These are phyloP conservation scores for Leccinum barrowsii DNA, from an alignment of 768 basidiomycete genomes.

Conservation along the genomic window DNA sequence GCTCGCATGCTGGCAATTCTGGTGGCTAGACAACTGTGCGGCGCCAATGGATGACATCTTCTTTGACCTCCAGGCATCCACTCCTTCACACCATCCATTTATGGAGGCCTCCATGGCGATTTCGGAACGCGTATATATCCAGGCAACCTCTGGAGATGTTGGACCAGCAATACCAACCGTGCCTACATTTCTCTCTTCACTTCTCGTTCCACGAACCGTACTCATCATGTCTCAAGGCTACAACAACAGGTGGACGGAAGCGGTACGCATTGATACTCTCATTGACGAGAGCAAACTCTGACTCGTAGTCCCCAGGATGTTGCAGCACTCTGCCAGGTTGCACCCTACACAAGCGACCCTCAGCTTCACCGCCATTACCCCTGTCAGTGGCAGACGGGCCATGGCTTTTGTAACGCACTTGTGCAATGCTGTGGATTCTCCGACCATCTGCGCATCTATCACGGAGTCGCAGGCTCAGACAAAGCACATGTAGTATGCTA, in stretches of 20 bases:
- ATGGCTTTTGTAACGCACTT: not conserved
- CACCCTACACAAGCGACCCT: not conserved
- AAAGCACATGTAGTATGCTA: conserved; percentile 3
- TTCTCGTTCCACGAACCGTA: not conserved
- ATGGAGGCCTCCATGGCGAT: conserved; percentile 18
- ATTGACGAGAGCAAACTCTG: not conserved
- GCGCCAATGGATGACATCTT: conserved; percentile 11
- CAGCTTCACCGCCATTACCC: conserved; percentile 4
- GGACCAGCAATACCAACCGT: conserved; percentile 6
- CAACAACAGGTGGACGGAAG: not conserved
- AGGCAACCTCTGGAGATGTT: not conserved
- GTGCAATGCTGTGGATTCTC: conserved; percentile 12
- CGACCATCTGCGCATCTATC: conserved; percentile 19
- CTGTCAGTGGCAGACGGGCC: conserved; percentile 16
- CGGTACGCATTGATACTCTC: conserved; percentile 3
- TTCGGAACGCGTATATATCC: conserved; percentile 19
- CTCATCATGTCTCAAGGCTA: conserved; percentile 10
- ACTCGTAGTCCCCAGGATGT: conserved; percentile 11
- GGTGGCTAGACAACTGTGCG: conserved; percentile 13
- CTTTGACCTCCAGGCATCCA: conserved; percentile 13
- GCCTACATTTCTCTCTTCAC: not conserved
- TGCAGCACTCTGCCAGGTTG: not conserved
- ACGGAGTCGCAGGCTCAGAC: conserved; percentile 20
- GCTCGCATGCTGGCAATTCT: conserved; percentile 10
- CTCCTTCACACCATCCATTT: conserved; percentile 16